Conservation (phyloP, 371 early-diverging fungal species). For the Nematocida sp. region DNA sequence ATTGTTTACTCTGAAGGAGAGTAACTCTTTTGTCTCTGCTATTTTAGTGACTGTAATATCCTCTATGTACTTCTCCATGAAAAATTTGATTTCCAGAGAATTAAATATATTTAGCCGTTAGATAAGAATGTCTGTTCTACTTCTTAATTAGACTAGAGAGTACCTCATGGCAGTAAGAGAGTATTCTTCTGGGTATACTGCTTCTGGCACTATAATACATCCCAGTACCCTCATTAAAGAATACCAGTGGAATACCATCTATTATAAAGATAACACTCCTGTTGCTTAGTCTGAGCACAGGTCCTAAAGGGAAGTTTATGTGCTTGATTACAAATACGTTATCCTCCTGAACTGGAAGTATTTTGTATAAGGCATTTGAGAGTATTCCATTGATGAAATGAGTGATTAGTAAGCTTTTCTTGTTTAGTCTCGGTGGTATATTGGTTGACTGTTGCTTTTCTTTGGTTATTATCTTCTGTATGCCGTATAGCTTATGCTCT, state of each 20-base stretch:
- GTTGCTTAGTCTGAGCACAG: conserved; percentile 40
- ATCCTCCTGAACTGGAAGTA: not conserved
- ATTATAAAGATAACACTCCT: conserved; percentile 31
- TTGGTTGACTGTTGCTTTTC: conserved; percentile 6
- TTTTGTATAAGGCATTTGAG: not conserved
- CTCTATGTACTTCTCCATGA: conserved; percentile 30
- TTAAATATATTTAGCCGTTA: not conserved
- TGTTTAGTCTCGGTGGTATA: not conserved
- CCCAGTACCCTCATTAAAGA: conserved; percentile 12
- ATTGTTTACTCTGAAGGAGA: conserved; percentile 14
- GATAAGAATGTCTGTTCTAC: not conserved
- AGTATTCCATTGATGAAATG: conserved; percentile 15
- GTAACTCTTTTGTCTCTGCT: not conserved
- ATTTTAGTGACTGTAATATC: conserved; percentile 7
- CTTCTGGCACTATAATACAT: not conserved
- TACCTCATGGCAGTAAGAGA: conserved; percentile 33
- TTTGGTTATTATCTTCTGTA: conserved; percentile 43
- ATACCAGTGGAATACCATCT: conserved; percentile 15
- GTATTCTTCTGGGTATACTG: conserved; percentile 16
- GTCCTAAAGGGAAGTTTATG: conserved; percentile 21
- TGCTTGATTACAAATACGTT: conserved; percentile 42
- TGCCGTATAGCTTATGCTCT: conserved; percentile 41
- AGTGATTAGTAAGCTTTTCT: conserved; percentile 21
- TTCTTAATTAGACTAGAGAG: conserved; percentile 22
- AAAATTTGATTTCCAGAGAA: not conserved